Conservation (phyloP, 345 rosid species). For the Eutrema japonicum region DNA sequence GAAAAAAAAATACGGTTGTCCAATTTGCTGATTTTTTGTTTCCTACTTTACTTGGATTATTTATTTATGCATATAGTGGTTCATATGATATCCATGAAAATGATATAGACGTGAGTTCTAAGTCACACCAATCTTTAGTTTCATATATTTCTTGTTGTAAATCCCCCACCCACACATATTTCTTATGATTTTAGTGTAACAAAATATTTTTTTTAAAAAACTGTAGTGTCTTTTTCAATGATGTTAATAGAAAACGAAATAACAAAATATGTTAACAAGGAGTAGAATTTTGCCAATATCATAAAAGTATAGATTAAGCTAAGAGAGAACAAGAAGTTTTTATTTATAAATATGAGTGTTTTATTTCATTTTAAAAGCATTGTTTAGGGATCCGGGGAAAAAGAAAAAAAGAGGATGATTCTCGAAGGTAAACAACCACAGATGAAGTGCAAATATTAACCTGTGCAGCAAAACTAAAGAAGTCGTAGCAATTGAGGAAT, state of each 20-base stretch:
- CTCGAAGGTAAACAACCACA: conserved; percentile 31
- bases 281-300: not conserved
- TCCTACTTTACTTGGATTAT: not conserved
- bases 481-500: not conserved
- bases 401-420: conserved; percentile 19
- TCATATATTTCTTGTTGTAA: conserved; percentile 27
- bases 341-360: too few species aligned
- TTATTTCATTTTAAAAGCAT: not conserved
- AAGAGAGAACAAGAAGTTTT: not conserved
- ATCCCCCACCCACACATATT: not conserved
- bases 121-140: conserved; percentile 34
- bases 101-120: conserved; percentile 43
- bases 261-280: not conserved
- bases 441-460: conserved; percentile 18
- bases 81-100: conserved; percentile 40
- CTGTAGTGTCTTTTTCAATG: too few species aligned
- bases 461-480: conserved; percentile 26
- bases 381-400: conserved; percentile 35
- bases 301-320: not conserved
- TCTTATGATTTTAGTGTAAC: conserved; percentile 15
- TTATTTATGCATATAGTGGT: conserved; percentile 2
- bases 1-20: not conserved
- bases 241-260: not conserved
- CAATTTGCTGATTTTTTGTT: not conserved
- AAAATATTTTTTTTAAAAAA: too few species aligned